Evolutionary conservation across 2,329 filamentous ascomycete genomes (phyloP).

Genomic region (Botrytis medusae): DNA sequence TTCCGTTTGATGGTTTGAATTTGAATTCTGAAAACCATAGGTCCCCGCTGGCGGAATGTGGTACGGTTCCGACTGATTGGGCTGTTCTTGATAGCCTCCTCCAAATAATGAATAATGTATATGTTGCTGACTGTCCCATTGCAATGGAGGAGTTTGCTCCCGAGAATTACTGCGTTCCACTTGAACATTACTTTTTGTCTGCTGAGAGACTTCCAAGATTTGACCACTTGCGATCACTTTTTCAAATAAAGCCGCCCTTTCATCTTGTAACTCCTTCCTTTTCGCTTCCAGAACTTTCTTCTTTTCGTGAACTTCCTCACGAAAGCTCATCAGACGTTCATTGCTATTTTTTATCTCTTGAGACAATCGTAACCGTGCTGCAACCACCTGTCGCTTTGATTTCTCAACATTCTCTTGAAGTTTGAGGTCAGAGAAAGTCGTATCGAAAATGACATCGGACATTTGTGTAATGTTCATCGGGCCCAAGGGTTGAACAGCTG

Average conservation of each 20-base stretch:
- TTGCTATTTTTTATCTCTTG: neutral
- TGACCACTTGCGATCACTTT: neutral
- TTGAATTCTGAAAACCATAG: neutral
- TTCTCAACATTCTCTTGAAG: slow-evolving; percentile 54
- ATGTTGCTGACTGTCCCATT: slow-evolving; percentile 7
- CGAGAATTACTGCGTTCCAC: neutral
- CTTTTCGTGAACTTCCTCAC: neutral
- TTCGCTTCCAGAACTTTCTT: neutral
- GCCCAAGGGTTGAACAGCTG: slow-evolving; percentile 42
- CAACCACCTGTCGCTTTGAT: slow-evolving; percentile 30
- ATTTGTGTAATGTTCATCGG: slow-evolving; percentile 47
- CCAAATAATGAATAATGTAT: slow-evolving; percentile 18
- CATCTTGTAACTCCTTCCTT: slow-evolving; percentile 15
- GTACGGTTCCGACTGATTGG: neutral
- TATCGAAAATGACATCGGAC: slow-evolving; percentile 54
- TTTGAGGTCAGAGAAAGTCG: slow-evolving; percentile 51
- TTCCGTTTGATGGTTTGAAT: neutral
- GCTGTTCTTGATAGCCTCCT: neutral
- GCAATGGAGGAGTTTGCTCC: neutral
- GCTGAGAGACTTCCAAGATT: neutral
- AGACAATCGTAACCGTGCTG: slow-evolving; percentile 6
- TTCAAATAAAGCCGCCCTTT: slow-evolving; percentile 8
- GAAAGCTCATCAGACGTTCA: slow-evolving; percentile 1
- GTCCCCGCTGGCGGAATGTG: slow-evolving; percentile 3
- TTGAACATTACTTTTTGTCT: neutral